These are phyloP conservation scores for Trichosporon faecale DNA, from an alignment of 1,284 basidiomycete genomes.

Conservation along the genomic window DNA sequence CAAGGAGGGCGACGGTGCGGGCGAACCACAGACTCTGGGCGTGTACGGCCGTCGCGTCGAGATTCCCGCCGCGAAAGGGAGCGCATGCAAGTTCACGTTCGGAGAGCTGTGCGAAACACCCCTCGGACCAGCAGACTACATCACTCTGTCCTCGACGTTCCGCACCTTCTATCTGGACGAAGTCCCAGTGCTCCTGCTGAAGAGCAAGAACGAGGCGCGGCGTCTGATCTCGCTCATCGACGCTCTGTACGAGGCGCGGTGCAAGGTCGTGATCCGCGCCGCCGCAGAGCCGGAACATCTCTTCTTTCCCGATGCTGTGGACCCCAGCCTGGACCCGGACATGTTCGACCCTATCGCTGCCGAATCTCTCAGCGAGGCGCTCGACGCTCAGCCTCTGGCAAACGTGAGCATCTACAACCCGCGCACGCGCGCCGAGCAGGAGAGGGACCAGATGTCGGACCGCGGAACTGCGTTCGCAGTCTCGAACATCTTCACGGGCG, in stretches of 20 bases:
- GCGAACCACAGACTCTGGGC: slow-evolving; percentile 37
- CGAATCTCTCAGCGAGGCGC: slow-evolving; percentile 60
- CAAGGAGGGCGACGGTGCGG: slow-evolving; percentile 22
- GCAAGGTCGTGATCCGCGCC: slow-evolving; percentile 53
- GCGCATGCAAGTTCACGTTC: slow-evolving; percentile 60
- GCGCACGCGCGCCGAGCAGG: slow-evolving; percentile 27
- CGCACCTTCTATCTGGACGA: slow-evolving; percentile 61
- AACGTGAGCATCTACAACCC: slow-evolving; percentile 62
- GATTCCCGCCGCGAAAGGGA: slow-evolving; percentile 56
- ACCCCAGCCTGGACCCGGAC: slow-evolving; percentile 23
- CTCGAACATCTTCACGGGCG: slow-evolving; percentile 65
- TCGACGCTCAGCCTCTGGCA: slow-evolving; percentile 60
- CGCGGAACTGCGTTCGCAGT: slow-evolving; percentile 41
- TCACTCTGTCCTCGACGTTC: slow-evolving; percentile 62
- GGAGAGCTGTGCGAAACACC: slow-evolving; percentile 63
- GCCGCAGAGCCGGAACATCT: slow-evolving; percentile 58
- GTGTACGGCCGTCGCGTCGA: slow-evolving; percentile 58
- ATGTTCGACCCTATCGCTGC: slow-evolving; percentile 56
- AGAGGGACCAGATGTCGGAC: slow-evolving; percentile 51
- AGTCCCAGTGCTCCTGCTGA: slow-evolving; percentile 60
- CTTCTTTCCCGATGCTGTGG: slow-evolving; percentile 61
- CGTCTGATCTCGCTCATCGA: slow-evolving; percentile 70
- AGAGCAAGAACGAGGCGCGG: slow-evolving; percentile 65
- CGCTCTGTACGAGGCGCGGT: slow-evolving; percentile 58
- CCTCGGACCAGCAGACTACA: slow-evolving; percentile 67